Base-by-base conservation (phyloP, 208 protist species). In the Leishmania braziliensis region DNA sequence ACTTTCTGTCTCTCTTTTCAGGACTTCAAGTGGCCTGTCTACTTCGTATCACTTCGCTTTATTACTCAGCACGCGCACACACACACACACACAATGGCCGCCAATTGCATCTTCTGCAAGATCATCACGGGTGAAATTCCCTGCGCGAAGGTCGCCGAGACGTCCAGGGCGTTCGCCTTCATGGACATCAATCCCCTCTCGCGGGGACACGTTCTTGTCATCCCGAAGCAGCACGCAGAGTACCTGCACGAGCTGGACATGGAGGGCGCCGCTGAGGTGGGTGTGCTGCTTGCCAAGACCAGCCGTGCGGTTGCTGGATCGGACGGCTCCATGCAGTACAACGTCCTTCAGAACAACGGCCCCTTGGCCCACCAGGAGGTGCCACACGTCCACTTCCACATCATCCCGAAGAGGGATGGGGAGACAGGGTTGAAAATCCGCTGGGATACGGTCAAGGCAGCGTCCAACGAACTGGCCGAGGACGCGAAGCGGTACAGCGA, bases 281-380 rank as follows among this genome's bases (percentile, higher is more conserved):
- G 92, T 12, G 65, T 78, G 26, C 72, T 96, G 60, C n/a, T 93
- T 18, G 88, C 88, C 33, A 88, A 92, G 65, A 77, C 95, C 60
- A 79, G 83, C 72, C 91, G 92, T 60, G 89, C 88, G 12, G 90
- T 96, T 14, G 92, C 93, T 18, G 92, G 91, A 0, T 83, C 89
- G 5, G 88, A 92, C 20, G 86, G 84, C 9, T 75, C 62, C 29
- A 94, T 84, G 70, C 84, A 96, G 86, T 99, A 98, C 92, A 98
- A 99, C 77, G 84, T 99, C 9, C 90, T 99, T 50, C 96, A 98
- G 86, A 99, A 99, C 86, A 98, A 99, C 79, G 97, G 97, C 54
- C 71, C 51, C 29, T 69, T 97, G 16, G 97, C 97, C 14, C 93
- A 98, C 75, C 97, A 99, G 90, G 93, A 92, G 83, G 97, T 99